phyloP scores from a whole-genome alignment of 305 asterid genomes.

The Coffea humblotiana region DNA sequence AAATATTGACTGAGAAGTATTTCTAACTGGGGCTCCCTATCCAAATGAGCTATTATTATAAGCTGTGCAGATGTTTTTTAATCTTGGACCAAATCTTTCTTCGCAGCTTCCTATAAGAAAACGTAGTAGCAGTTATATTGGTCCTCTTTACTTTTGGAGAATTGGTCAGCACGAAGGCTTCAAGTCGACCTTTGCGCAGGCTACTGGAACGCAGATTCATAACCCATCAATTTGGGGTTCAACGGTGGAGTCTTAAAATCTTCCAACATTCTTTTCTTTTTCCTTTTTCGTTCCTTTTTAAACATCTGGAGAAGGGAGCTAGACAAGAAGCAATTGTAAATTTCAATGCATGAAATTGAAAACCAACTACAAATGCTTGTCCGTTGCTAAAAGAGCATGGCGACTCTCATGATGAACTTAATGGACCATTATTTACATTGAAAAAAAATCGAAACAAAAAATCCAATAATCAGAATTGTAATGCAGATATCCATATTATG shows the following conservation, averaged over 20 bases:
- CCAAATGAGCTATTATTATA: no score
- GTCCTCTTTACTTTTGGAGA: not conserved
- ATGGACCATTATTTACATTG: not conserved
- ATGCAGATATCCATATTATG: no score
- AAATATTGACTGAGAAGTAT: not conserved
- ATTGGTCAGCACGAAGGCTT: not conserved
- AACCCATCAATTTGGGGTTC: not conserved
- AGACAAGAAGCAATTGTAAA: not conserved
- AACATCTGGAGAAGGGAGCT: not conserved
- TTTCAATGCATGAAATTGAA: not conserved
- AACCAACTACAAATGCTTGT: not conserved
- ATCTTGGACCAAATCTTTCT: no score
- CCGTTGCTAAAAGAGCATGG: not conserved
- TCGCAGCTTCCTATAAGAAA: no score
- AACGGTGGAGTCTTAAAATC: not conserved
- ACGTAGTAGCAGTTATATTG: not conserved
- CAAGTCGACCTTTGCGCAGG: not conserved
- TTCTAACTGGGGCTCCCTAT: not conserved
- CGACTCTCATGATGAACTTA: not conserved
- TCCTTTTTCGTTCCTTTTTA: no score
- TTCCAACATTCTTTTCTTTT: no score
- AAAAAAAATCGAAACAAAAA: not conserved
- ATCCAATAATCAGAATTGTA: not conserved
- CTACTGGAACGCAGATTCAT: not conserved
- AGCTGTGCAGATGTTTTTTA: not conserved